A percentile compares a stretch with the other conserved stretches of the same genome.
These are phyloP conservation scores for Bondarzewia mesenterica DNA, from an alignment of 1,284 basidiomycete species.

Conservation along the genomic window DNA sequence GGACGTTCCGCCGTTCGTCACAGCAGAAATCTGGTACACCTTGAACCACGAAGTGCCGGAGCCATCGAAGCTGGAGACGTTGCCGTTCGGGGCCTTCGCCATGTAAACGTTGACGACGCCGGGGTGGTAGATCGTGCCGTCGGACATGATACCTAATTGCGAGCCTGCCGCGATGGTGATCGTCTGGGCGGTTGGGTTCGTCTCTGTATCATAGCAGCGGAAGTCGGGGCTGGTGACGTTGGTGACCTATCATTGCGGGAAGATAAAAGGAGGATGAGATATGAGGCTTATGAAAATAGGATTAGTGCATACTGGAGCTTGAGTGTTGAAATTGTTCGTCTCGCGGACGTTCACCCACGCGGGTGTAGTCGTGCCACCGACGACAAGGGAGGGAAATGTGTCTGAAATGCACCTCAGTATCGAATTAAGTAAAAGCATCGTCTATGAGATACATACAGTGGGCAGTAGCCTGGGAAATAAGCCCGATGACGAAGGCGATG, in stretches of 20 bases:
- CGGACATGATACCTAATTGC: slow-evolving; percentile 19
- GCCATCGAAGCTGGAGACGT: slow-evolving; percentile 16
- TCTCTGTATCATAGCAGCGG: slow-evolving; percentile 31
- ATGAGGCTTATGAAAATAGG: neutral
- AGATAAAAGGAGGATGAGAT: neutral
- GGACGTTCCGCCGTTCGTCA: slow-evolving; percentile 30
- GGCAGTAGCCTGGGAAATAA: slow-evolving; percentile 1
- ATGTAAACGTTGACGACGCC: slow-evolving; percentile 22
- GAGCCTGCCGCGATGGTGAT: slow-evolving; percentile 22
- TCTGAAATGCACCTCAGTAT: slow-evolving; percentile 18
- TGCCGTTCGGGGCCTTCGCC: slow-evolving; percentile 19
- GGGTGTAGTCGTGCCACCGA: slow-evolving; percentile 27
- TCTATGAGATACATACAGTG: neutral
- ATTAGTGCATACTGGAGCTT: slow-evolving; percentile 24
- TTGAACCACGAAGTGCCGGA: slow-evolving; percentile 20
- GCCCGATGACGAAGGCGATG: neutral
- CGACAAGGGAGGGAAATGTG: slow-evolving; percentile 32
- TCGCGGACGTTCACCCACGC: slow-evolving; percentile 33
- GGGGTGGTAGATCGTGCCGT: slow-evolving; percentile 22
- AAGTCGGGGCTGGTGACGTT: slow-evolving; percentile 30
- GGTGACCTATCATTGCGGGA: slow-evolving; percentile 13
- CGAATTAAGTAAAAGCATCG: neutral
- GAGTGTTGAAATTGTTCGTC: slow-evolving; percentile 36
- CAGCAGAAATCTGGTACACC: slow-evolving; percentile 31
- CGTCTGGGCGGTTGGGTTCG: slow-evolving; percentile 22